Evolutionary conservation across 148 eudicot species (phyloP), one percentile per base, ranked within the genome.

Genomic region (Rhododendron griersonianum): DNA sequence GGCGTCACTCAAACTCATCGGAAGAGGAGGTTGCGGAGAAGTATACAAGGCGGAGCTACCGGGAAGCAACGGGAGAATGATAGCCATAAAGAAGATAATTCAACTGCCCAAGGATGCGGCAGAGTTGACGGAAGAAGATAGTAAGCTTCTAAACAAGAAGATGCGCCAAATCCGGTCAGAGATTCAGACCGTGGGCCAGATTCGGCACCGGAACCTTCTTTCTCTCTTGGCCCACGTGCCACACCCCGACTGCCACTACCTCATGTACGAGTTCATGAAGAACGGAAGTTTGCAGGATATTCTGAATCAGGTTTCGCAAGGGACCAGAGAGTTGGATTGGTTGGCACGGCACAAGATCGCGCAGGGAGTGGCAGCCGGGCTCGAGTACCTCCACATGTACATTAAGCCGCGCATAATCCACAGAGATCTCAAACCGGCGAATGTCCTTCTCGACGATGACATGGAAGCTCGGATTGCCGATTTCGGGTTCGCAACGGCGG

Each of bases 251-350:
- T 97, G 96, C 81, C 99, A 97, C 81, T 97, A 90, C 80, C 90
- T 95, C 2, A 92, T 97, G 4, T 97, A 97, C n/a, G 98, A 97
- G 87, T 93, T 87, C 92, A 95, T 97, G 99, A 95, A 95, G 53
- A 97, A 97, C 67, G 98, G 99, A 0, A 97, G 99, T 90, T 87
- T 97, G 82, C 94, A 95, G 71, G 98, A 95, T 83, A 45, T 90
- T 7, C 89, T 97, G 74, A 73, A 28, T 18, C 71, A 86, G 5
- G 92, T 91, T 1, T 81, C 91, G 7, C n/a, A 73, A 3, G 98
- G 94, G 37, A 86, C 23, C 3, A 57, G 84, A 80, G 92, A 94
- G 45, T 75, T 95, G 7, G 96, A 95, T 74, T 97, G 99, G 99
- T 65, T 83, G 11, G 79, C 95, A 0, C 84, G 99, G 67, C 90